Percentiles rank a stretch among this genome's conserved stretches.
phyloP scores from a whole-genome alignment of 805 yeast species.

The Yarrowia deformans region DNA sequence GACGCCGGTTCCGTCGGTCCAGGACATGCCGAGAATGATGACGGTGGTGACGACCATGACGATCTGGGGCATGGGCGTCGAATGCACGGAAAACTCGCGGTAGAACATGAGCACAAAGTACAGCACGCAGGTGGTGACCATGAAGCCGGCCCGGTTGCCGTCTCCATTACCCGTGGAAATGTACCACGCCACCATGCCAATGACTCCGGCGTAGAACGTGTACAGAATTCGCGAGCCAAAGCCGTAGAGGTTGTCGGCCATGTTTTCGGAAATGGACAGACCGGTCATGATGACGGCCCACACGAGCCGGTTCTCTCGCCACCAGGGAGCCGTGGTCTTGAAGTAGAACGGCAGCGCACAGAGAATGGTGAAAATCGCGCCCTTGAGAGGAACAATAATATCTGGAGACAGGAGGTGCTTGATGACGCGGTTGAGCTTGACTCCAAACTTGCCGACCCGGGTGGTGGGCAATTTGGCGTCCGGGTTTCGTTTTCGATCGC shows the following conservation, averaged over 20 bases:
- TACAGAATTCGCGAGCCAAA: conserved; percentile 45
- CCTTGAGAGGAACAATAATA: conserved; percentile 45
- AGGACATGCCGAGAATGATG: conserved; percentile 50
- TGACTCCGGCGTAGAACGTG: conserved; percentile 48
- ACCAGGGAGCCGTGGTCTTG: conserved; percentile 45
- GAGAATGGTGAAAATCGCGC: conserved; percentile 44
- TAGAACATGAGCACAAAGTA: conserved; percentile 43
- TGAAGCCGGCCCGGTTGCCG: conserved; percentile 51
- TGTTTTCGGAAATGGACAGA: conserved; percentile 47
- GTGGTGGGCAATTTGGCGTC: conserved; percentile 29
- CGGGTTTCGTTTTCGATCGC: conserved; percentile 24
- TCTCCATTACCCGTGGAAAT: conserved; percentile 49
- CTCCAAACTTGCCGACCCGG: conserved; percentile 1
- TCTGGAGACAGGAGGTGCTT: conserved; percentile 26
- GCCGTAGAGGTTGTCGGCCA: conserved; percentile 50
- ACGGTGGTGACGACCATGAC: conserved; percentile 47
- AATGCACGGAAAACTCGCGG: conserved; percentile 48
- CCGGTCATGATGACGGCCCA: conserved; percentile 50
- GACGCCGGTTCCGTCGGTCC: conserved; percentile 42
- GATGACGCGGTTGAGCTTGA: neutral
- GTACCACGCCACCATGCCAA: conserved; percentile 52
- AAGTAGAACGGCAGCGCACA: conserved; percentile 46
- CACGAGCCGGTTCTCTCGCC: conserved; percentile 44
- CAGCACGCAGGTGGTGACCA: conserved; percentile 39
- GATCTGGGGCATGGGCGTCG: conserved; percentile 47